A percentile compares a stretch with the other conserved stretches of the same genome.
Conservation (phyloP, 345 rosid species). For the Bretschneidera sinensis region DNA sequence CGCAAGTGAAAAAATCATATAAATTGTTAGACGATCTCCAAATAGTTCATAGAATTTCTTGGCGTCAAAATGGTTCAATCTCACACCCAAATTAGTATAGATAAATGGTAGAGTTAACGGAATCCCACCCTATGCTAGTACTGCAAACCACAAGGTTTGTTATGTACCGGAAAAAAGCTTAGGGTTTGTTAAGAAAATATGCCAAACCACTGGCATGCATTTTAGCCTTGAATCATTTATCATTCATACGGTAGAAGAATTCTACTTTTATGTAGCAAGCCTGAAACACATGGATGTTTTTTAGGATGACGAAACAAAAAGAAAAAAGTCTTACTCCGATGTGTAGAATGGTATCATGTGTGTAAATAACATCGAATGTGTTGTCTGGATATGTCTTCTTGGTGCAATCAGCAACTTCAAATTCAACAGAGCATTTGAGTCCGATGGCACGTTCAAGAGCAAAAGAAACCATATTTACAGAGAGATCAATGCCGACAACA, state of each 20-base stretch:
- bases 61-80: too few species aligned
- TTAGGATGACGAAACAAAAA: not conserved
- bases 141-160: too few species aligned
- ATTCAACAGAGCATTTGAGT: constrained; percentile 78
- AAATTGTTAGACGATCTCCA: too few species aligned
- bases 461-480: constrained; percentile 88
- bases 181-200: too few species aligned
- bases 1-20: too few species aligned
- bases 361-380: constrained; percentile 89
- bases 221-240: not conserved
- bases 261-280: not conserved
- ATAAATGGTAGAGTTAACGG: too few species aligned
- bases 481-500: constrained; percentile 92
- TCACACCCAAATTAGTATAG: too few species aligned
- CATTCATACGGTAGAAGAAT: too few species aligned
- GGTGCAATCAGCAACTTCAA: constrained; percentile 98
- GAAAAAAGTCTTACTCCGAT: constrained; percentile 49
- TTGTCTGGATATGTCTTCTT: constrained; percentile 71
- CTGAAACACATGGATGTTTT: not conserved
- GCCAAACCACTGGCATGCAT: too few species aligned
- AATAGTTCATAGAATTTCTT: too few species aligned
- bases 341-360: constrained; percentile 94
- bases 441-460: constrained; percentile 95
- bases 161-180: too few species aligned
- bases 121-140: too few species aligned